Conservation (phyloP, 306 rosid genomes). For the Pterocarpus macrocarpus region DNA sequence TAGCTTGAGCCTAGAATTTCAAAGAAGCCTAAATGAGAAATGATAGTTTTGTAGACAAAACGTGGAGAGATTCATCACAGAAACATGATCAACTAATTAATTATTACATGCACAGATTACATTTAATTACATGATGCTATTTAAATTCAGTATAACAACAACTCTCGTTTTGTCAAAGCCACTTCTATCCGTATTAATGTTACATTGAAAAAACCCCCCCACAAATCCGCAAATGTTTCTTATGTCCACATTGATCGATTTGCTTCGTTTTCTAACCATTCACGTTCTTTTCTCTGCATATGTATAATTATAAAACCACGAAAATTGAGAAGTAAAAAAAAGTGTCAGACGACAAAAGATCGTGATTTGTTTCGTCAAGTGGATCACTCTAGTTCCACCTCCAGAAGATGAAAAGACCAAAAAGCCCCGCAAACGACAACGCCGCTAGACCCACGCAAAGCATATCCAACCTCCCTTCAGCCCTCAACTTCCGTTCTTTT, state of each 20-base stretch:
- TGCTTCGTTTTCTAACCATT: not conserved
- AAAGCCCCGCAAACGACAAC: conserved; percentile 38
- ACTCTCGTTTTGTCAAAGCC: not conserved
- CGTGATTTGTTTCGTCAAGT: not conserved
- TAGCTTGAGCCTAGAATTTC: no score
- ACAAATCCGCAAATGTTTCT: not conserved
- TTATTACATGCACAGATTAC: not conserved
- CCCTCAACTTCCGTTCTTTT: conserved; percentile 57
- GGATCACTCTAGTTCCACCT: conserved; percentile 1
- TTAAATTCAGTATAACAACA: not conserved
- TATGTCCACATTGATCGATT: not conserved
- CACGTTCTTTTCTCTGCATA: no score
- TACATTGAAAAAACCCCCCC: no score
- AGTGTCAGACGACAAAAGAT: not conserved
- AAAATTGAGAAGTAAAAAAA: not conserved
- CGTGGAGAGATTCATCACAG: not conserved
- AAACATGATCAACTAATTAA: not conserved
- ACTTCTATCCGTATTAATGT: not conserved
- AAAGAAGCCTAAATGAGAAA: not conserved
- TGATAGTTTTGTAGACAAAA: not conserved
- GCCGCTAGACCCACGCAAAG: conserved; percentile 59
- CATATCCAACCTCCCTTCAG: conserved; percentile 69
- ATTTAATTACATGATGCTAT: not conserved
- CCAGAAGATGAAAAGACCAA: conserved; percentile 40
- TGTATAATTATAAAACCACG: no score